A percentile compares a stretch with the other conserved stretches of the same genome.
Conservation (phyloP, 495 filamentous ascomycete species). For the Trichoderma gamsii region DNA sequence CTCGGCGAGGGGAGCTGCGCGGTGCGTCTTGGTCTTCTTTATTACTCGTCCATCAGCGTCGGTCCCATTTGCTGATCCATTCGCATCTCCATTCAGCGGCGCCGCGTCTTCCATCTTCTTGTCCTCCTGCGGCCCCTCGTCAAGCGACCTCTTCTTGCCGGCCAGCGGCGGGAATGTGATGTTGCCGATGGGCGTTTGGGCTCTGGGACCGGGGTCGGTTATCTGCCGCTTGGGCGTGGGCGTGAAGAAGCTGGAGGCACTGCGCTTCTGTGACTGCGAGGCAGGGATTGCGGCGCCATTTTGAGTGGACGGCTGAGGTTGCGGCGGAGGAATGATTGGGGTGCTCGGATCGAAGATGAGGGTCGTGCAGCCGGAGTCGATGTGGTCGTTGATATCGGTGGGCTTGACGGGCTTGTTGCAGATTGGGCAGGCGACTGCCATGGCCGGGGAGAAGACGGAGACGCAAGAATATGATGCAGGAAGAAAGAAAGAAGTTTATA, state of each 20-base stretch:
- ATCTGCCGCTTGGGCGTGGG: slow-evolving; percentile 52
- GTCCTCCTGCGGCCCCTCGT: slow-evolving; percentile 36
- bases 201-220: slow-evolving; percentile 22
- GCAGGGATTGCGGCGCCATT: slow-evolving; percentile 19
- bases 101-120: slow-evolving; percentile 10
- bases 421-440: slow-evolving; percentile 79
- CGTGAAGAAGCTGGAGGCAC: slow-evolving; percentile 70
- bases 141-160: slow-evolving; percentile 38
- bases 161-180: slow-evolving; percentile 19
- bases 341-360: slow-evolving; percentile 45
- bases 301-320: slow-evolving; percentile 27
- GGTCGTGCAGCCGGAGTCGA: slow-evolving; percentile 74
- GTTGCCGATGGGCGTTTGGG: slow-evolving; percentile 25
- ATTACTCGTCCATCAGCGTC: slow-evolving; percentile 34
- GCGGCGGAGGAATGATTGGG: slow-evolving; percentile 24
- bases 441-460: slow-evolving; percentile 26
- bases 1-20: slow-evolving; percentile 80
- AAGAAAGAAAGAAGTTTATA: not conserved
- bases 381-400: slow-evolving; percentile 78
- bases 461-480: not conserved
- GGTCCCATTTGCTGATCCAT: slow-evolving; percentile 16
- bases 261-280: slow-evolving; percentile 45
- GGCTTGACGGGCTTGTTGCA: slow-evolving; percentile 72
- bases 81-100: not conserved
- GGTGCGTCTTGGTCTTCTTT: slow-evolving; percentile 60